These are phyloP conservation scores for Herpotrichia juniperi DNA, from an alignment of 2,329 filamentous ascomycete genomes.

Conservation along the genomic window DNA sequence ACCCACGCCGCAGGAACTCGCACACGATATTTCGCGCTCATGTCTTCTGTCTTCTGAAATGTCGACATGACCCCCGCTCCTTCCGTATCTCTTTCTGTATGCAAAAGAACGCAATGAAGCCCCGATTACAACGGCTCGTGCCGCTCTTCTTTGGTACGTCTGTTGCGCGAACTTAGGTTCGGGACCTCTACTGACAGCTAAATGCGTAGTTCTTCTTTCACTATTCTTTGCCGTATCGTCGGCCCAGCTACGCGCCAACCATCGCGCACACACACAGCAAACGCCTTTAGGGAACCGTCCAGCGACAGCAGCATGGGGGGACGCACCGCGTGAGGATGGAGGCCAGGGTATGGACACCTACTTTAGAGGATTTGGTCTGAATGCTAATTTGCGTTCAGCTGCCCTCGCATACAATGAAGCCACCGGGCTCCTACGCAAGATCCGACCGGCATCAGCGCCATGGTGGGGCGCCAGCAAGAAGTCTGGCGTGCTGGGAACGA, in stretches of 20 bases:
- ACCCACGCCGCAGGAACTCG: constrained; percentile 26
- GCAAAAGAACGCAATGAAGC: constrained; percentile 38
- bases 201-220: constrained; percentile 36
- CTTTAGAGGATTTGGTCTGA: constrained; percentile 11
- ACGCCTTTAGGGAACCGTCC: constrained; percentile 27
- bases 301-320: constrained; percentile 21
- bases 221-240: constrained; percentile 32
- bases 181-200: constrained; percentile 24
- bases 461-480: constrained; percentile 56
- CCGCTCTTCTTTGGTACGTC: constrained; percentile 43
- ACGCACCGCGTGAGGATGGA: constrained; percentile 13
- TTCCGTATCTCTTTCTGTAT: constrained; percentile 16
- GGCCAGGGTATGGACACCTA: constrained; percentile 20
- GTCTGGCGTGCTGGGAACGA: constrained; percentile 62
- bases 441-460: constrained; percentile 47
- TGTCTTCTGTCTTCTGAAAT: constrained; percentile 22
- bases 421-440: constrained; percentile 46
- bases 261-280: constrained; percentile 28
- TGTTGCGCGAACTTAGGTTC: constrained; percentile 5
- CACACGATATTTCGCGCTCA: constrained; percentile 16
- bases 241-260: constrained; percentile 29
- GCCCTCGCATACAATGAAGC: constrained; percentile 46
- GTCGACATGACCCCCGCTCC: constrained; percentile 37
- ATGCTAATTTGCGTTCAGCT: constrained; percentile 22
- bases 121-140: constrained; percentile 41